These are phyloP conservation scores for Fusarium coffeatum DNA, from an alignment of 2,329 filamentous ascomycete genomes.

Conservation along the genomic window DNA sequence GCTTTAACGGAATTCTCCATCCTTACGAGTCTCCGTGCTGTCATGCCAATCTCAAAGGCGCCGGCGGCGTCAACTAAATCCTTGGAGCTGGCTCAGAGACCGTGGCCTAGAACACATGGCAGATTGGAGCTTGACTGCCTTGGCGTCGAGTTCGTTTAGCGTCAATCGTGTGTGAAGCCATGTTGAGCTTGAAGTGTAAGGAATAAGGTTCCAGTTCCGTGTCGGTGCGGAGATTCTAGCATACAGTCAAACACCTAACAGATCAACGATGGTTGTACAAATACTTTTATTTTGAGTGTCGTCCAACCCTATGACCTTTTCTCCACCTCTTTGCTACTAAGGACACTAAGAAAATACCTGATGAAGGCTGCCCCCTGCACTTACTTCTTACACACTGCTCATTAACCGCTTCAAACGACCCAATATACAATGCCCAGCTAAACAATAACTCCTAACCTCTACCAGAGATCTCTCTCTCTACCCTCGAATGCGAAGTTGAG, in stretches of 20 bases:
- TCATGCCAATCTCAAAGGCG: background rate
- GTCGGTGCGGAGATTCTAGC: conserved; percentile 1
- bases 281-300: conserved; percentile 3
- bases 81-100: background rate
- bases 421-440: conserved; percentile 7
- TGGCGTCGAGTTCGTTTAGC: background rate
- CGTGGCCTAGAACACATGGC: conserved; percentile 10
- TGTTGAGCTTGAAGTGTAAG: background rate
- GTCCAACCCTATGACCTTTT: background rate
- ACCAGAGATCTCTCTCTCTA: conserved; percentile 69
- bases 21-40: background rate
- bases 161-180: background rate
- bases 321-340: conserved; percentile 3
- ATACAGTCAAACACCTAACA: background rate
- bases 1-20: background rate
- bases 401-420: conserved; percentile 17
- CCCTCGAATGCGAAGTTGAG: conserved; percentile 86
- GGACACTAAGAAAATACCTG: conserved; percentile 5
- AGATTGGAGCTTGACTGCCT: background rate
- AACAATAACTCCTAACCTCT: background rate
- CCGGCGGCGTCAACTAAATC: background rate
- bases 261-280: background rate
- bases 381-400: background rate
- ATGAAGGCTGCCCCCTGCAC: conserved; percentile 8
- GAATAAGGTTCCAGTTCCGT: conserved; percentile 6